Percentiles rank a stretch among this genome's conserved stretches.
These are phyloP conservation scores for Spathaspora arborariae DNA, from an alignment of 805 yeast species.

Conservation along the genomic window DNA sequence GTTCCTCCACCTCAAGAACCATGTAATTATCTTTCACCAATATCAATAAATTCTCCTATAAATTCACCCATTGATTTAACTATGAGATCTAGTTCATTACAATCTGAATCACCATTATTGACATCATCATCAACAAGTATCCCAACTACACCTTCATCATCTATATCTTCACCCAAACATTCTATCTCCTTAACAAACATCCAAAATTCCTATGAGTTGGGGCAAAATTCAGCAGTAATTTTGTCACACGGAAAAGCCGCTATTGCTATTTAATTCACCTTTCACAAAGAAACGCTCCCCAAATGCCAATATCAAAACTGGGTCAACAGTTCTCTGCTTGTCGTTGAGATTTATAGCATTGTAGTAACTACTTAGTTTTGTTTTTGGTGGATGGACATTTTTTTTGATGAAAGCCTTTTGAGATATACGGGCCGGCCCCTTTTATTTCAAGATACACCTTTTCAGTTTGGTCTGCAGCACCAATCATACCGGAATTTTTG, in stretches of 20 bases:
- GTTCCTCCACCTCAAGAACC: constrained; percentile 1
- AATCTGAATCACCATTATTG: constrained; percentile 2
- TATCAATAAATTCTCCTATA: constrained; percentile 37
- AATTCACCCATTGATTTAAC: constrained; percentile 40
- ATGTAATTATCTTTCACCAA: constrained; percentile 38
- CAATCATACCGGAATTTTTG: constrained; percentile 30
- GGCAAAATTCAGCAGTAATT: constrained; percentile 47
- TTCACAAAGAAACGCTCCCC: background rate
- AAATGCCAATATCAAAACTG: background rate
- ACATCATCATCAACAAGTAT: constrained; percentile 1
- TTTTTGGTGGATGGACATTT: background rate
- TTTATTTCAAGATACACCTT: background rate
- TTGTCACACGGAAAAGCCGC: constrained; percentile 14
- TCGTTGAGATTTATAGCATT: constrained; percentile 26
- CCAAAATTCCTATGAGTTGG: constrained; percentile 33
- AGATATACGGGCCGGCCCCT: background rate
- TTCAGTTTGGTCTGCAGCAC: constrained; percentile 36
- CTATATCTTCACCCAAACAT: constrained; percentile 5
- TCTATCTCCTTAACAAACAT: constrained; percentile 5
- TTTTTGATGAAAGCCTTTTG: background rate
- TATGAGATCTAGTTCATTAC: constrained; percentile 10
- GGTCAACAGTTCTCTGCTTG: constrained; percentile 31
- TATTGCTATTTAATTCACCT: background rate
- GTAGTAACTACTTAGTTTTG: constrained; percentile 25
- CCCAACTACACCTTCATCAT: constrained; percentile 9